These are phyloP conservation scores for Azolla pinnata DNA, from an alignment of 75 land plant genomes.

Conservation along the genomic window DNA sequence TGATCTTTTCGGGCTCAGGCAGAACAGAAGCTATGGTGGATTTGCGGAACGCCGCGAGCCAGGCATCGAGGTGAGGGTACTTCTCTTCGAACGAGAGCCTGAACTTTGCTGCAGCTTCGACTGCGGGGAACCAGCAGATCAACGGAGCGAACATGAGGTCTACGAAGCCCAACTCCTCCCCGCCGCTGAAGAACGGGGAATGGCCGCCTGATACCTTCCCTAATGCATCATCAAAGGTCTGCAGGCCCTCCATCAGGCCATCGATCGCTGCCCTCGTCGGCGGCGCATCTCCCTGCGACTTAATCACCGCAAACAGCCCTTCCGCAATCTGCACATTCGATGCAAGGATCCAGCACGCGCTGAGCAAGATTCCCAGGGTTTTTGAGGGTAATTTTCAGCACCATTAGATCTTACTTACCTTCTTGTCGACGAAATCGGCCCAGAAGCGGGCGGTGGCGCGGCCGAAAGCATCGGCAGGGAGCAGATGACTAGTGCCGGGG, in stretches of 20 bases:
- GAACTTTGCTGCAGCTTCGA: background rate
- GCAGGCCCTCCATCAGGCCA: background rate
- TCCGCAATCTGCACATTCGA: background rate
- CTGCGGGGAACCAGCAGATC: background rate
- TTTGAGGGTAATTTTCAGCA: background rate
- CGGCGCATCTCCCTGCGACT: conserved; percentile 3
- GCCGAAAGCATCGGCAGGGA: conserved; percentile 47
- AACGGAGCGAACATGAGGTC: conserved; percentile 17
- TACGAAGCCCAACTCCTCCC: conserved; percentile 19
- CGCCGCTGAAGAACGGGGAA: conserved; percentile 39
- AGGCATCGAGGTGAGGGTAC: too few species aligned
- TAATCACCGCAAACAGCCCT: background rate
- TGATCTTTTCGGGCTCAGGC: too few species aligned
- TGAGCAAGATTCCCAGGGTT: background rate
- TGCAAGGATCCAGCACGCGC: background rate
- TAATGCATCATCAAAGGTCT: conserved; percentile 15
- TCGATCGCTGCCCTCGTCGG: background rate
- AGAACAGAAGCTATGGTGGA: too few species aligned
- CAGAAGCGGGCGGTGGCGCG: conserved; percentile 52
- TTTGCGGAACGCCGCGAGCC: too few species aligned
- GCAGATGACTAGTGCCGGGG: conserved; percentile 26
- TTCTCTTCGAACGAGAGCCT: too few species aligned
- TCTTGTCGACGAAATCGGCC: conserved; percentile 44
- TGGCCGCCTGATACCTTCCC: conserved; percentile 2
- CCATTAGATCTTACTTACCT: conserved; percentile 16